Conservation (phyloP, 2,329 filamentous ascomycete species). For the Cladophialophora bantiana region DNA sequence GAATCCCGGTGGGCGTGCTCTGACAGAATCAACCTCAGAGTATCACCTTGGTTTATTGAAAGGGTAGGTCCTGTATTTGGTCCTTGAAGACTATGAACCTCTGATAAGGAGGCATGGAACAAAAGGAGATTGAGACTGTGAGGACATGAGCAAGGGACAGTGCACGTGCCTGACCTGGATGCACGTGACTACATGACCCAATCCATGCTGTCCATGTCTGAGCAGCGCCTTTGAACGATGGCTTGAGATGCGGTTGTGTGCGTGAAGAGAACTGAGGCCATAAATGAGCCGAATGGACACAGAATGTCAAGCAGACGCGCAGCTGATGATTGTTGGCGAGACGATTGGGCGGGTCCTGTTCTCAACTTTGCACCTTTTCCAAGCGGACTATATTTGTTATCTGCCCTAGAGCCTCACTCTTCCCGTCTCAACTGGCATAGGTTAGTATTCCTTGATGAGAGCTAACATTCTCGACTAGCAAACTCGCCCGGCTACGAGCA, state of each 20-base stretch:
- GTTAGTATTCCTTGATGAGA: background rate
- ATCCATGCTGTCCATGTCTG: background rate
- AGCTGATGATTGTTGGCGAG: background rate
- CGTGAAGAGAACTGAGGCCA: background rate
- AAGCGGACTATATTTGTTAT: background rate
- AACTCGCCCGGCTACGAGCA: slow-evolving; percentile 91
- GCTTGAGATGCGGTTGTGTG: background rate
- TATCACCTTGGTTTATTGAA: slow-evolving; percentile 98
- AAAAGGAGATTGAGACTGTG: background rate
- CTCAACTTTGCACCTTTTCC: background rate
- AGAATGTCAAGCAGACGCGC: background rate
- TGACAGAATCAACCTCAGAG: slow-evolving; percentile 65
- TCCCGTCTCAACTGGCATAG: background rate
- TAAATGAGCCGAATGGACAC: background rate
- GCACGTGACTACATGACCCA: background rate
- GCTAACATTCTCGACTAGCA: slow-evolving; percentile 62
- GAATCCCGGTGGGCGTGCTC: slow-evolving; percentile 36
- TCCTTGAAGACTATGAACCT: background rate
- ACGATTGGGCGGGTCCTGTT: background rate
- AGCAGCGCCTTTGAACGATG: background rate
- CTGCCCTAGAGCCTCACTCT: background rate
- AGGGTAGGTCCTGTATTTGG: slow-evolving; percentile 67
- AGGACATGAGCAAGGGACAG: background rate
- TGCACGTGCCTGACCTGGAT: background rate
- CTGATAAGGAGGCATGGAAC: background rate